Evolutionary conservation across 139 green algal genomes (phyloP), one percentile per base, ranked within the genome.

Genomic region (Chlorokybus atmophyticus): DNA sequence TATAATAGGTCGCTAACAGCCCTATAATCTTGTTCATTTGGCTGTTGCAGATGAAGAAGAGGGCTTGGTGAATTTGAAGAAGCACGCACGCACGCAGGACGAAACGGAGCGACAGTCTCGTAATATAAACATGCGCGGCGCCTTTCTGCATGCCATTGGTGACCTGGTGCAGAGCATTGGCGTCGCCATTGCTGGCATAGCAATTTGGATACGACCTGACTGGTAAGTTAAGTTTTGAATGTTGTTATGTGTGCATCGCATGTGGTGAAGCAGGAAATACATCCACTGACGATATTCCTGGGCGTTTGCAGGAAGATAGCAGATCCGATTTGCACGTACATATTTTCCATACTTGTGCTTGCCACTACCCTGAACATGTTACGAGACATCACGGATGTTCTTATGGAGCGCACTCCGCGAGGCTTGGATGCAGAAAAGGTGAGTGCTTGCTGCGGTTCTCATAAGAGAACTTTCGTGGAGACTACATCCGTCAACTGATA

Each of bases 111-210:
- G 35, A 44, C 35, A 44, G 10, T n/a, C n/a, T n/a, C n/a, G n/a
- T 14, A 69, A 71, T 59, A 73, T 87, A 35, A 87, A 87, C 60
- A 35, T 93, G 62, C 64, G 72, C 6, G 76, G 80, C 21, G 85
- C 86, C 10, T 71, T 90, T 40, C 70, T 96, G 38, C 87, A 95
- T 56, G 87, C 90, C 26, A 64, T 96, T 2, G 88, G 88, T 6
- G 88, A 96, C 66, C 67, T 96, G 61, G 57, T 96, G 66, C 88
- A 96, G 74, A 82, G 58, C 40, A 54, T 93, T 1, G 88, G 88
- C 4, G 88, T 96, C 19, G 77, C 76, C 3, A 51, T 88, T 1
- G 88, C 83, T 1, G 88, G 88, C 0, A 67, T 60, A 2, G 55
- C 94, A 30, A 96, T 95, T 55, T 95, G 88, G 88, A 76, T 53